Evolutionary conservation across 495 filamentous ascomycete species (phyloP), one percentile per base, ranked within the genome.

Genomic region (Alectoria sarmentosa): DNA sequence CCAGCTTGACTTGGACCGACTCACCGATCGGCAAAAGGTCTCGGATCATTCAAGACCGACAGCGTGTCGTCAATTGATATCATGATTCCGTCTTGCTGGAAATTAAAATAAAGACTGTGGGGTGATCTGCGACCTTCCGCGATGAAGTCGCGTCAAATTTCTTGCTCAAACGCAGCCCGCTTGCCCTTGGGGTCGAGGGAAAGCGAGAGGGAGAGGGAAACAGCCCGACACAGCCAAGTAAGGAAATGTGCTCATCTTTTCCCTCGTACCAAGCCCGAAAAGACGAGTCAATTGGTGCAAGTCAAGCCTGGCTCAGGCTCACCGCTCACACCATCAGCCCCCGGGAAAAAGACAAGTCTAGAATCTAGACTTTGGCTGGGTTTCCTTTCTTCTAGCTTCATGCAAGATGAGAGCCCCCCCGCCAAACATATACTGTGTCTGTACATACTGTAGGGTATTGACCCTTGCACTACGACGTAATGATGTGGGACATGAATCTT

Each of bases 21-120:
- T 32, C 30, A 55, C 52, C 52, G 19, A 34, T 55, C 10, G 52
- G 15, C 17, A 34, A 17, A 26, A 11, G 1, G 34, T 32, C 19
- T 37, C 36, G 36, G 36, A 10, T 37, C 36, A 37, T 4, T 10
- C 49, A 54, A 3, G 49, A 11, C 15, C 49, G 15, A 17, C 26
- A 54, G 26, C 26, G 49, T 30, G 49, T 54, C 28, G 49, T 28
- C 49, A 32, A 17, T 7, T 13, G 17, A 28, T 3, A 17, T 4
- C 4, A 52, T 48, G 28, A 58, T 14, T 58, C 28, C 19, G 34
- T 19, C 2, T 38, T 38, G 13, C 14, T 38, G 57, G 57, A 60
- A 42, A 60, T 41, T 23, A 15, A 23, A 60, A 17, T 60, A 5
- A 37, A 28, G 15, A 41, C 6, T 60, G 57, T 60, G 57, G 57